Evolutionary conservation across 352 stramenopile species (phyloP), one percentile per base, ranked within the genome.

Genomic region (Phytophthora cajani): DNA sequence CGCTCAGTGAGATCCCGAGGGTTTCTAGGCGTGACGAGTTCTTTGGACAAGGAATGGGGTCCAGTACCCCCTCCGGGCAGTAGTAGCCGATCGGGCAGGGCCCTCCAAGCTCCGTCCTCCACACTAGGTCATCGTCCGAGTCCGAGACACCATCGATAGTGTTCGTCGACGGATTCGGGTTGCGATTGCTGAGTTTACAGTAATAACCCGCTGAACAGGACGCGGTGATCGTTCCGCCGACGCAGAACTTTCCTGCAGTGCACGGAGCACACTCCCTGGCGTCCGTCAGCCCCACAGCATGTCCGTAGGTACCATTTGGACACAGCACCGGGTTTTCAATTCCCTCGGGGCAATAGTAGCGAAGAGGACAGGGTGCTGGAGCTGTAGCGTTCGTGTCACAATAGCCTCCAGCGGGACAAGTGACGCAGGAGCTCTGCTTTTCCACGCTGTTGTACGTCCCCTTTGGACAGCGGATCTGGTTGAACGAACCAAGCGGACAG

Each of bases 191-290:
- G 25, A 90, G 40, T 47, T 84, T 92, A 71, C 90, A 97, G 63
- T 93, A 96, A 70, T 91, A 96, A 0, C 89, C 92, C n/a, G 82
- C 80, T 12, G 89, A 71, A 59, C 92, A 98, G 3, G 77, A 82
- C 19, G 80, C 90, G 5, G 89, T 93, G 27, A 95, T 52, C 2
- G 73, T 84, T 4, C 91, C 92, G 25, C 85, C 80, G 0, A 87
- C 67, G 62, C 93, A 98, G 56, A 92, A 97, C 9, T 87, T 89
- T 1, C 88, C 90, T 6, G 88, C 71, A 19, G 67, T 72, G 53
- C 92, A 98, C 1, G 77, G 67, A 12, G 86, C 81, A 58, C 90
- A 98, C 17, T 94, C 79, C 0, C 46, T 56, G 0, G 83, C 72
- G 17, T 61, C 71, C 21, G 78, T 73, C 0, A 97, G 64, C 8